Evolutionary conservation across 2,329 filamentous ascomycete species (phyloP), one percentile per base, ranked within the genome.

Genomic region (Aschersonia sp.): DNA sequence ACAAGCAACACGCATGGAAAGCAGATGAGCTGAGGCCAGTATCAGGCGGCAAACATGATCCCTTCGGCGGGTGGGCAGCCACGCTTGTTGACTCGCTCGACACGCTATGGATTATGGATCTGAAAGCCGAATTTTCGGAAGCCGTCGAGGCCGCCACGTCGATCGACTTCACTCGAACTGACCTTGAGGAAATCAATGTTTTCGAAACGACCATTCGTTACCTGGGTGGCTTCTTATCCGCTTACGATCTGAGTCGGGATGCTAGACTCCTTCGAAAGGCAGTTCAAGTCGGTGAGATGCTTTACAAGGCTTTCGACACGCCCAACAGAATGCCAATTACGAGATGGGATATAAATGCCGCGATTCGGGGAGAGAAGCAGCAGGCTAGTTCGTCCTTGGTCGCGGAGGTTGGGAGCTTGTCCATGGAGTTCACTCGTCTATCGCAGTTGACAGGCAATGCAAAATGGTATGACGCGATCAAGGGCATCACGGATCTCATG

Each of bases 401-500:
- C 56, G 78, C 74, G 52, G 71, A 80, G 65, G 59, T 85, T 57
- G 80, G 82, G 10, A 84, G 81, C 5, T 65, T 88, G 48, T 78
- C 77, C 31, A 61, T 89, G 54, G 84, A 89, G 58, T 85, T 89
- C 58, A 85, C 81, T 4, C 70, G 83, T 5, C 68, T 89, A 42
- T 78, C 80, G 12, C 81, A 86, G 59, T 65, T 88, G 44, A 85
- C 84, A 0, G 76, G 76, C 40, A 71, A 86, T 51, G 62, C 74
- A 32, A 85, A 81, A 56, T 89, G 84, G 64, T 86, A 81, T 59
- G 84, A 89, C 59, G 85, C 84, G 4, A 73, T 87, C 48, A 77
- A 80, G 48, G 74, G 82, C 31, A 77, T 91, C 48, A 84, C 79
- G 12, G 72, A 83, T 49, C 71, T 80, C 20, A 71, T 91, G 40